Conservation (phyloP, 129 eudicot genomes). For the Chrysanthemum lavandulifolium region DNA sequence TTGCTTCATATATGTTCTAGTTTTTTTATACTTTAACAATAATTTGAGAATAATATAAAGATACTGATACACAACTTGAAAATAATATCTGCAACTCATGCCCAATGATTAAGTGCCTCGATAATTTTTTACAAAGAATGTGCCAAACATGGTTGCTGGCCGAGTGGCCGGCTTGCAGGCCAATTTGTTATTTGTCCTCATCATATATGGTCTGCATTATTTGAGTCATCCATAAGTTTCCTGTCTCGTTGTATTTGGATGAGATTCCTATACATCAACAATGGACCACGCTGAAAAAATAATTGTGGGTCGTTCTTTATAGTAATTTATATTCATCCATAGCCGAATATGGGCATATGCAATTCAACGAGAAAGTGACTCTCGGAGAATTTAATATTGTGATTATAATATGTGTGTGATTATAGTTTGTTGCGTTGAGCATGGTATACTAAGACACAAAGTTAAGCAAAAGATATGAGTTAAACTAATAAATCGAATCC, state of each 20-base stretch:
- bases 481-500: too few relatives aligned
- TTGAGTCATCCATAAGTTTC: slow-evolving; percentile 12
- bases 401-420: too few relatives aligned
- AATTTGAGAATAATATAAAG: neutral
- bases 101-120: neutral
- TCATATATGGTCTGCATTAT: slow-evolving; percentile 11
- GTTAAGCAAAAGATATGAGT: too few relatives aligned
- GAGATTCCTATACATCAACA: neutral
- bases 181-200: slow-evolving; percentile 25
- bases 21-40: neutral
- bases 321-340: neutral
- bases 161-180: slow-evolving; percentile 18
- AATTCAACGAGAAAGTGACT: neutral
- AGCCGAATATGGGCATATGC: neutral
- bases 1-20: too few relatives aligned
- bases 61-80: neutral
- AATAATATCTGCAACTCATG: neutral
- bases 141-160: slow-evolving; percentile 12
- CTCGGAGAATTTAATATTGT: too few relatives aligned
- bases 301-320: neutral
- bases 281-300: neutral
- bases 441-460: too few relatives aligned
- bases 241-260: slow-evolving; percentile 17
- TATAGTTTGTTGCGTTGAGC: too few relatives aligned
- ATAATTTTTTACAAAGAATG: neutral